Evolutionary conservation across 768 basidiomycete species (phyloP).

Genomic region (Auriscalpium microsporum): DNA sequence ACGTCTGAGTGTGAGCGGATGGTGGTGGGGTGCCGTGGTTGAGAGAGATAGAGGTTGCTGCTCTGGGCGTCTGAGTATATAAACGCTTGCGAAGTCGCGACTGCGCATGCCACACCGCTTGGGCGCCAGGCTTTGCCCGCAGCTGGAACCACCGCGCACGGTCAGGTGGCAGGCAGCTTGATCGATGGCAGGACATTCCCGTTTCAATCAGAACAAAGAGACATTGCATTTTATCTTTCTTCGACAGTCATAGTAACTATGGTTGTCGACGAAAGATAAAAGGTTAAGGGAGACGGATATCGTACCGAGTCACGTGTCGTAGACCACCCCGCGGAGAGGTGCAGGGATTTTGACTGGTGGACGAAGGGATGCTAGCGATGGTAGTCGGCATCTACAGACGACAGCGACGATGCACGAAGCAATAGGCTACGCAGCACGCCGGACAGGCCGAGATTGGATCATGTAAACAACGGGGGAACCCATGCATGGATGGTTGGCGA

Average conservation of each 20-base stretch:
- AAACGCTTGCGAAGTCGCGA: not conserved
- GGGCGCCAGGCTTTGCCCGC: not conserved
- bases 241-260: not conserved
- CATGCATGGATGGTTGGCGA: no score
- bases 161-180: not conserved
- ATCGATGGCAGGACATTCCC: not conserved
- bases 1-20: not conserved
- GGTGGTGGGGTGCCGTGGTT: no score
- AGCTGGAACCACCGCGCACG: not conserved
- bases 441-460: no score
- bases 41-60: not conserved
- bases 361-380: no score
- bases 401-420: no score
- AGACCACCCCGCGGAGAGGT: no score
- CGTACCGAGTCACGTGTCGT: no score
- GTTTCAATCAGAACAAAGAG: not conserved
- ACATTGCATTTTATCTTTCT: not conserved
- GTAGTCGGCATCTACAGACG: no score
- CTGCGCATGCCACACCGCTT: not conserved
- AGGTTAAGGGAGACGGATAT: not conserved
- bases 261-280: constrained; percentile 2
- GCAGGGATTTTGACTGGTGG: no score
- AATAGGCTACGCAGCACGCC: no score
- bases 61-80: not conserved
- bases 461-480: no score